Evolutionary conservation across 2,329 filamentous ascomycete species (phyloP).

Genomic region (Orbilia javanica): DNA sequence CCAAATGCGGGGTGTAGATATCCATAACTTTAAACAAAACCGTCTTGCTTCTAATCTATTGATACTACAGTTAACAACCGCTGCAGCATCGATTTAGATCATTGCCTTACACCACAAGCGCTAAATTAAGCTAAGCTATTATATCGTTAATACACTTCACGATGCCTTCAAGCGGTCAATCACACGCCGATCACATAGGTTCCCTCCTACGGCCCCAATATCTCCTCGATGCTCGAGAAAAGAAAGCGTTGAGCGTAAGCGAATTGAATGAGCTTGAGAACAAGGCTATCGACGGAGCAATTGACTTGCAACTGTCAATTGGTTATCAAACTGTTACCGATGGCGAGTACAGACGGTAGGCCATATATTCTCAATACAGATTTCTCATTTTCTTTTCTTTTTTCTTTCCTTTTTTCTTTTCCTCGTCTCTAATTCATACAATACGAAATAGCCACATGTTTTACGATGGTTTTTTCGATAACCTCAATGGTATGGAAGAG

Average conservation of each 20-base stretch:
- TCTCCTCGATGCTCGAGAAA: conserved; percentile 74
- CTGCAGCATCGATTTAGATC: no score
- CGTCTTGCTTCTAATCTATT: no score
- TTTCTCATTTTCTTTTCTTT: background rate
- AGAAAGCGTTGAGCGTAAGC: conserved; percentile 70
- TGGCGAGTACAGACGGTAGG: conserved; percentile 73
- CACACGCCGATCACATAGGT: conserved; percentile 79
- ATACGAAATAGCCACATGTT: conserved; percentile 58
- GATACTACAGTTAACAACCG: no score
- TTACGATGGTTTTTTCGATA: conserved; percentile 60
- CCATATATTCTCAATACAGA: background rate
- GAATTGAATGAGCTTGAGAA: conserved; percentile 75
- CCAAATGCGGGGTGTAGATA: background rate
- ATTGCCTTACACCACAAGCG: no score
- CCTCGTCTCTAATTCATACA: background rate
- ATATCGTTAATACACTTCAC: background rate
- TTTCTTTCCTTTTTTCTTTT: background rate
- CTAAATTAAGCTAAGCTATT: no score
- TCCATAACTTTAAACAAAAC: background rate
- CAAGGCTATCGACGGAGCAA: conserved; percentile 74
- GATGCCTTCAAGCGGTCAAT: conserved; percentile 68
- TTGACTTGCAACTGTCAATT: conserved; percentile 74
- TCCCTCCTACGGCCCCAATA: conserved; percentile 76
- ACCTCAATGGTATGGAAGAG: conserved; percentile 59
- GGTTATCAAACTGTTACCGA: conserved; percentile 76